A percentile compares a stretch with the other conserved stretches of the same genome.
These are phyloP conservation scores for Suillus clintonianus DNA, from an alignment of 768 basidiomycete genomes.

Conservation along the genomic window DNA sequence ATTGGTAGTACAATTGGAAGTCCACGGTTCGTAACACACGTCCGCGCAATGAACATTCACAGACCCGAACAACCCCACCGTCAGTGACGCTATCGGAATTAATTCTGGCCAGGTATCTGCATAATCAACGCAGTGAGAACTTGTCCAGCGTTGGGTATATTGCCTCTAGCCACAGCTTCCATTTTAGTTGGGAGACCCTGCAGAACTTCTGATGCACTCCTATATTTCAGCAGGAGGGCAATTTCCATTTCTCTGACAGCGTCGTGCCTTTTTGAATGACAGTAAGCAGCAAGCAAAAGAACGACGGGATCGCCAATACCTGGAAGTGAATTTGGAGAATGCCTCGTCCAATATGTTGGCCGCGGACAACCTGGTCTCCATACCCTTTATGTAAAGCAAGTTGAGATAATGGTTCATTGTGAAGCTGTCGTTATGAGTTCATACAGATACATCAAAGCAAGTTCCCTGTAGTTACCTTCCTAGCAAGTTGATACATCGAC, in stretches of 20 bases:
- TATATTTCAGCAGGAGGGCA: background rate
- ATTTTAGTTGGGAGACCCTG: conserved; percentile 8
- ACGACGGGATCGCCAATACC: background rate
- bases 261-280: conserved; percentile 1
- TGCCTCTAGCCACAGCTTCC: background rate
- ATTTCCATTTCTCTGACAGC: conserved; percentile 8
- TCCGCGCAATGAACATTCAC: background rate
- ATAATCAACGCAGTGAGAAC: conserved; percentile 3
- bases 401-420: background rate
- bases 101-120: background rate
- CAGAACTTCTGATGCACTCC: background rate
- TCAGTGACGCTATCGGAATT: background rate
- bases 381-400: conserved; percentile 8
- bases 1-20: background rate
- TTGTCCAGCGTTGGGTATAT: conserved; percentile 6
- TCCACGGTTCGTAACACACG: background rate
- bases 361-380: background rate
- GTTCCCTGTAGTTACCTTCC: conserved; percentile 11
- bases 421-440: background rate
- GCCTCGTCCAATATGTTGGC: conserved; percentile 11
- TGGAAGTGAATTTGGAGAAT: conserved; percentile 12
- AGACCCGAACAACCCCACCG: background rate
- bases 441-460: background rate
- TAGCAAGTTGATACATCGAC: conserved; percentile 27
- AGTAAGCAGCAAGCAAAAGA: background rate